Conservation (phyloP, 2,329 filamentous ascomycete species). For the Pseudogymnoascus verrucosus region DNA sequence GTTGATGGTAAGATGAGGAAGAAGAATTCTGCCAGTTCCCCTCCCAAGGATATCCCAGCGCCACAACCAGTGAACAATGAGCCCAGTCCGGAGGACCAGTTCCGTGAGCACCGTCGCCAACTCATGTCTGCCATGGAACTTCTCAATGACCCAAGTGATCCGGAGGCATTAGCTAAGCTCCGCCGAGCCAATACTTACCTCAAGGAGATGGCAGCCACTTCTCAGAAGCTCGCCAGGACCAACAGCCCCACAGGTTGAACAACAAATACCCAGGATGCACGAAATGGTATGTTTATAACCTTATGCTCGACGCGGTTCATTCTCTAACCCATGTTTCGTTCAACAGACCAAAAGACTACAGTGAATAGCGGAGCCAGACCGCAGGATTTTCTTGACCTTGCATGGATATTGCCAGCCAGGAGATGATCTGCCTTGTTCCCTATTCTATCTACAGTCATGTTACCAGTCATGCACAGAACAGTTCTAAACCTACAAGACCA, state of each 20-base stretch:
- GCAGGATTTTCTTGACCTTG: slow-evolving; percentile 6
- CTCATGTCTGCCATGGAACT: neutral
- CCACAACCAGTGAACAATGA: slow-evolving; percentile 2
- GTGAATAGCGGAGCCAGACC: slow-evolving; percentile 11
- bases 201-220: slow-evolving; percentile 3
- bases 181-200: neutral
- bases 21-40: slow-evolving; percentile 7
- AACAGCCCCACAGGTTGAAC: slow-evolving; percentile 6
- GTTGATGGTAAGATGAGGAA: slow-evolving; percentile 10
- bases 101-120: neutral
- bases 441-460: slow-evolving; percentile 18
- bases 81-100: slow-evolving; percentile 2
- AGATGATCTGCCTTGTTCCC: neutral
- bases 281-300: slow-evolving; percentile 2
- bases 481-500: slow-evolving; percentile 1
- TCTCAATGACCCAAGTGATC: slow-evolving; percentile 8
- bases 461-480: slow-evolving; percentile 22
- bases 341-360: slow-evolving; percentile 3
- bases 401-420: slow-evolving; percentile 10
- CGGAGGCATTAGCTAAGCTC: slow-evolving; percentile 4
- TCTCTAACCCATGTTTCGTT: slow-evolving; percentile 9
- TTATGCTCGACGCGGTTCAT: neutral
- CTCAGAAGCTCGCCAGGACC: neutral
- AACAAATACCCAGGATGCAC: neutral
- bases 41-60: neutral